Conservation (phyloP, 2,329 filamentous ascomycete genomes). For the Fusarium paranaense region DNA sequence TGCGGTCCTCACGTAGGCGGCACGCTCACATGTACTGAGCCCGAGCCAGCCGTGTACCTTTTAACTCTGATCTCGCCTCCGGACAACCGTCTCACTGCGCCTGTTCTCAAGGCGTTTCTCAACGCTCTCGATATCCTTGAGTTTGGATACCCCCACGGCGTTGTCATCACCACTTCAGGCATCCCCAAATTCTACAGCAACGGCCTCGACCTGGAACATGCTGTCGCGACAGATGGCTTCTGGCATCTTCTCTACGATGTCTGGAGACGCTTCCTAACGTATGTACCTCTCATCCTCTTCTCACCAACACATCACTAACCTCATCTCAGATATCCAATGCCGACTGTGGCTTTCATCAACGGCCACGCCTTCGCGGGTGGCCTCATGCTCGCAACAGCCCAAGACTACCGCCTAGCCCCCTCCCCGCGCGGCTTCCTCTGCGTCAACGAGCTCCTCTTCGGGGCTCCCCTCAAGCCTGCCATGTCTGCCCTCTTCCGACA, state of each 20-base stretch:
- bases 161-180: conserved; percentile 80
- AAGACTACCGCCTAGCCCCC: conserved; percentile 86
- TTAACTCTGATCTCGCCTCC: conserved; percentile 77
- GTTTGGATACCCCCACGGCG: conserved; percentile 73
- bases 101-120: conserved; percentile 75
- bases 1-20: conserved; percentile 62
- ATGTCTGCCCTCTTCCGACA: conserved; percentile 81
- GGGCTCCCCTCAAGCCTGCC: conserved; percentile 77
- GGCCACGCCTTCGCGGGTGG: conserved; percentile 86
- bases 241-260: conserved; percentile 72
- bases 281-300: not conserved
- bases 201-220: conserved; percentile 81
- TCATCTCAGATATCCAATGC: conserved; percentile 74
- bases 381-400: conserved; percentile 84
- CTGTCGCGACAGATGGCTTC: conserved; percentile 70
- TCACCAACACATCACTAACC: not conserved
- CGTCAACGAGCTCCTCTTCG: conserved; percentile 85
- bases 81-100: conserved; percentile 80
- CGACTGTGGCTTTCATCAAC: conserved; percentile 81
- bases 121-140: conserved; percentile 82
- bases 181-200: conserved; percentile 87
- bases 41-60: conserved; percentile 73
- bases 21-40: conserved; percentile 71
- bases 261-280: conserved; percentile 68
- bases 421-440: conserved; percentile 78